Base-by-base conservation (phyloP, 345 rosid genomes). In the Eucalyptus tenuipes region DNA sequence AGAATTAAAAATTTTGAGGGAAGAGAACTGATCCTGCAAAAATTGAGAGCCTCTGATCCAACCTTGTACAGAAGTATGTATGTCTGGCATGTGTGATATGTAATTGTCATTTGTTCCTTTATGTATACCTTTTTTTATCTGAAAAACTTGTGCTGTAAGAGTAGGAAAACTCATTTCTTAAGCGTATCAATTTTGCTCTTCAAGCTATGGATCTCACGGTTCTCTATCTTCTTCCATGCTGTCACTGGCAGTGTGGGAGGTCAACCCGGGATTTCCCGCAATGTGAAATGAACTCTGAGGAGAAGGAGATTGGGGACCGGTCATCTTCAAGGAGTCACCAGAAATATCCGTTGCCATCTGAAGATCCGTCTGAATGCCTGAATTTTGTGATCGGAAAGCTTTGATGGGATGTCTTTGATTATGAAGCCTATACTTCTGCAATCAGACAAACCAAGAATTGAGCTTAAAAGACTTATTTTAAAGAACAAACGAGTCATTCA, bases 341-440 rank as follows among this genome's bases (percentile, higher is more conserved):
- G 89, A 92, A 59, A 91, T 95, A 88, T 95, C 94, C 89, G 27
- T 75, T 37, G 94, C 86, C 90, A 92, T 91, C 96, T 96, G 95
- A 88, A 95, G 91, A 44, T 90, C 93, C 91, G 94, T 96, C 91
- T 94, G 89, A 90, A 92, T 93, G 92, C 49, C 71, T 48, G 96
- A 92, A 85, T 93, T 93, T 88, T 92, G 95, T 88, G 94, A 93
- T 11, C 92, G 90, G 88, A 91, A 87, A 8, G 92, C 87, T 3
- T 92, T 50, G n/a, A 88, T 61, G 11, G 93, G 89, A 48, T 89
- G 52, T 91, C 94, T 97, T 89, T 95, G 90, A 4, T 95, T 92
- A 88, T 95, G 97, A 80, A 98, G 93, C 87, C 99, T 90, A 86
- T 97, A 98, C 91, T 98, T 98, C 99, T 98, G 93, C 91, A 94